Conservation (phyloP, 2,329 filamentous ascomycete genomes). For the Malbranchea cinnamomea region DNA sequence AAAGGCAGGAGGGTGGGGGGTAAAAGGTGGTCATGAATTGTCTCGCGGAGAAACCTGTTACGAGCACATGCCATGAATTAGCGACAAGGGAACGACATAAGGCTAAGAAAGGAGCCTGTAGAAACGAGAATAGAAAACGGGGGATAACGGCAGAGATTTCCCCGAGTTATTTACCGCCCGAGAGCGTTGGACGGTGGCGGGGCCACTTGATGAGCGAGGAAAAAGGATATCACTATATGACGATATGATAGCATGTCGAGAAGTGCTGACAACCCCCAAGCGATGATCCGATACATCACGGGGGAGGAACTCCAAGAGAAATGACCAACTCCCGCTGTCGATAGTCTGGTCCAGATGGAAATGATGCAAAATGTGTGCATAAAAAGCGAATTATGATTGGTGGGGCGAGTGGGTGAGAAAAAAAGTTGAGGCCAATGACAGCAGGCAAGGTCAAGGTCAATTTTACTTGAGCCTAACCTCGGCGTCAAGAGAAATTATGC, state of each 20-base stretch:
- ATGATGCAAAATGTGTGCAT: conserved; percentile 3
- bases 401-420: conserved; percentile 4
- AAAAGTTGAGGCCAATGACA: conserved; percentile 1
- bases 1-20: conserved; percentile 50
- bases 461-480: conserved; percentile 7
- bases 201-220: too few relatives aligned
- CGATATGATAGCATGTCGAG: too few relatives aligned
- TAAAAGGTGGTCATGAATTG: conserved; percentile 45
- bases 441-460: conserved; percentile 3
- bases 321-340: conserved; percentile 4
- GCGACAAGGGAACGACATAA: conserved; percentile 1
- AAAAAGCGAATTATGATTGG: conserved; percentile 6
- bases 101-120: conserved; percentile 2
- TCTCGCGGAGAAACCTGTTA: conserved; percentile 30
- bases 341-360: conserved; percentile 5
- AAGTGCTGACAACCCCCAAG: too few relatives aligned
- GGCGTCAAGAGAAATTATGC: too few relatives aligned
- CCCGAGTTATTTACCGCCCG: too few relatives aligned
- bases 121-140: too few relatives aligned
- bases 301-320: too few relatives aligned
- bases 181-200: too few relatives aligned
- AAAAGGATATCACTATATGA: too few relatives aligned
- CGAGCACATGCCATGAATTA: conserved; percentile 3
- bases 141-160: too few relatives aligned
- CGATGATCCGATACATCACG: too few relatives aligned